Conservation (phyloP, 2,329 filamentous ascomycete species). For the Trichoderma sp. region DNA sequence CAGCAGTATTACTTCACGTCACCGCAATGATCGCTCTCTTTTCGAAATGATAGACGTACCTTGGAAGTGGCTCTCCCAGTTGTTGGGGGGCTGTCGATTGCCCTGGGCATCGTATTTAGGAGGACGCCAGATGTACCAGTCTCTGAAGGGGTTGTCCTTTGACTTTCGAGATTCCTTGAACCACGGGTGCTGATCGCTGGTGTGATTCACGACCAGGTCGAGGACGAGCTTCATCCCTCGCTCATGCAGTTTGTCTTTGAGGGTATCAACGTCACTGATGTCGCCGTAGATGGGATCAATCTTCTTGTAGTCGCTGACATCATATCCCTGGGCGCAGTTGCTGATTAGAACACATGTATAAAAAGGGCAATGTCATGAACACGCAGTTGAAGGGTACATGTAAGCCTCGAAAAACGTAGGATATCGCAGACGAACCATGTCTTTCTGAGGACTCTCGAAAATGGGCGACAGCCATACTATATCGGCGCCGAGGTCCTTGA, state of each 20-base stretch:
- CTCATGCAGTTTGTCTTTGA: slow-evolving; percentile 63
- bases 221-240: slow-evolving; percentile 70
- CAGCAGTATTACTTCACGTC: too few species aligned
- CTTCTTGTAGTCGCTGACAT: slow-evolving; percentile 67
- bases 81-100: slow-evolving; percentile 63
- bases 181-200: slow-evolving; percentile 59
- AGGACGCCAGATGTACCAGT: slow-evolving; percentile 69
- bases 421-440: slow-evolving; percentile 53
- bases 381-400: background rate
- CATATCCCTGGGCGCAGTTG: slow-evolving; percentile 56
- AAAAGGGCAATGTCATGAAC: background rate
- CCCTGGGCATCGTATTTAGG: slow-evolving; percentile 59
- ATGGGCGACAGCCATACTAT: slow-evolving; percentile 59
- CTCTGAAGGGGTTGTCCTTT: slow-evolving; percentile 56
- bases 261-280: slow-evolving; percentile 64
- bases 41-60: slow-evolving; percentile 32
- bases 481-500: slow-evolving; percentile 58
- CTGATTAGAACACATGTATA: background rate
- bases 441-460: slow-evolving; percentile 58
- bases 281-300: slow-evolving; percentile 70
- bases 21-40: too few species aligned
- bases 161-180: slow-evolving; percentile 58
- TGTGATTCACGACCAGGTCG: slow-evolving; percentile 76
- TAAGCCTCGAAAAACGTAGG: background rate
- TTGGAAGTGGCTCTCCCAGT: slow-evolving; percentile 51